Evolutionary conservation across 2,329 filamentous ascomycete genomes (phyloP), one percentile per base, ranked within the genome.

Genomic region (Pseudopyrenochaeta lycopersici): DNA sequence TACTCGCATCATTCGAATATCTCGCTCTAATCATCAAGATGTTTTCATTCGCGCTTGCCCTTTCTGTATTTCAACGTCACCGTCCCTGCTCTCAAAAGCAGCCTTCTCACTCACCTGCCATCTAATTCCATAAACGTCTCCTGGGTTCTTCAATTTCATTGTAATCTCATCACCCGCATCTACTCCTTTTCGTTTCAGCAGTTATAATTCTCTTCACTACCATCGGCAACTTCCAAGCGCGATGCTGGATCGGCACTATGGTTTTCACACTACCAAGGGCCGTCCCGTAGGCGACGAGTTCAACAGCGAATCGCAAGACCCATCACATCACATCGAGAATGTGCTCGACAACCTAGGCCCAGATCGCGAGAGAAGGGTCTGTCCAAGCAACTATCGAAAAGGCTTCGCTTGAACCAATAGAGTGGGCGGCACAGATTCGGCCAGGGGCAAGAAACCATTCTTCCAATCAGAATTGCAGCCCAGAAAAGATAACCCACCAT

Each of bases 361-460:
- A n/a, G 15, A 35, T 42, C 41, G 38, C 46, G 49, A 46, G 9
- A 35, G 23, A n/a, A 40, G 42, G n/a, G 49, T 30, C 29, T 46
- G 43, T 41, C 33, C 42, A 50, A 58, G 49, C 44, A 31, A 30
- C 29, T 50, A 44, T 52, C 21, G 29, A 49, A 45, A n/a, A 49
- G 49, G 49, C 55, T 59, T 59, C 50, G 47, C 41, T 49, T 30
- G 38, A 44, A 45, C 49, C 49, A 45, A 44, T 32, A 38, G 35
- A 38, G 39, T 32, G 50, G 58, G 40, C 48, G 30, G 40, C 30
- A 38, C n/a, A 27, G 36, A 53, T 47, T 41, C 41, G 43, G 42
- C 51, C 59, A 62, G 59, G 60, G 60, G 56, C 44, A 49, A 40
- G 41, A 15, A 54, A 62, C 58, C 54, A 60, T 20, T n/a, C 41